Evolutionary conservation across 2,329 filamentous ascomycete species (phyloP).

Genomic region (Acrocalymma vagum): DNA sequence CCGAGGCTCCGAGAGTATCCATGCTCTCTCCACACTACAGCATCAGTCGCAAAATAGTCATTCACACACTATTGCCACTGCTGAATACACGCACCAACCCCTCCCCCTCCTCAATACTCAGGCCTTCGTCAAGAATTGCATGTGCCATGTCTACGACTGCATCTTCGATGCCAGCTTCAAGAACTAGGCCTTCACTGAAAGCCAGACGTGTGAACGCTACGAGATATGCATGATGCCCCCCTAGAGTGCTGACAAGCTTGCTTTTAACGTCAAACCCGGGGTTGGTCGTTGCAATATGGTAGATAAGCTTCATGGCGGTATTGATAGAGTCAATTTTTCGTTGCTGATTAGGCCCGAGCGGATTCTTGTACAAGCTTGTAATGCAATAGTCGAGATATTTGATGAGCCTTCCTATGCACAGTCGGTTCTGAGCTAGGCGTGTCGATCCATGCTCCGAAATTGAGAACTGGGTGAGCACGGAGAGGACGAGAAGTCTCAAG

Average conservation of each 20-base stretch:
- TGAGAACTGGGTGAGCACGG: conserved; percentile 65
- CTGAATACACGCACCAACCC: conserved; percentile 59
- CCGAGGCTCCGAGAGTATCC: no score
- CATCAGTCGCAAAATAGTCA: no score
- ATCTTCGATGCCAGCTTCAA: conserved; percentile 79
- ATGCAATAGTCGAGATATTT: conserved; percentile 79
- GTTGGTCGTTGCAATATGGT: conserved; percentile 68
- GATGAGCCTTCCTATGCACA: conserved; percentile 77
- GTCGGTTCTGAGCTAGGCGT: conserved; percentile 73
- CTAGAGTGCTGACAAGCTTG: conserved; percentile 74
- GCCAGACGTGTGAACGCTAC: conserved; percentile 83
- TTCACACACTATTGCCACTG: conserved; percentile 25
- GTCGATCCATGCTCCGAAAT: conserved; percentile 66
- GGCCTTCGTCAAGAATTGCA: conserved; percentile 78
- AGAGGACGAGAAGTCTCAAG: conserved; percentile 56
- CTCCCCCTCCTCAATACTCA: conserved; percentile 82
- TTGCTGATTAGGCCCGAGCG: conserved; percentile 43
- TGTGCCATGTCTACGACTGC: conserved; percentile 84
- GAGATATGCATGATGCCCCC: conserved; percentile 82
- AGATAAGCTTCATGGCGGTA: conserved; percentile 66
- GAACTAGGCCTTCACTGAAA: conserved; percentile 80
- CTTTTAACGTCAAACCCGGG: conserved; percentile 72
- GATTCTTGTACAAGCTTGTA: conserved; percentile 61
- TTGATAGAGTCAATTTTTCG: conserved; percentile 63
- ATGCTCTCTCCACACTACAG: no score